These are phyloP conservation scores for Dicorynia guianensis DNA, from an alignment of 306 rosid genomes.

Conservation along the genomic window DNA sequence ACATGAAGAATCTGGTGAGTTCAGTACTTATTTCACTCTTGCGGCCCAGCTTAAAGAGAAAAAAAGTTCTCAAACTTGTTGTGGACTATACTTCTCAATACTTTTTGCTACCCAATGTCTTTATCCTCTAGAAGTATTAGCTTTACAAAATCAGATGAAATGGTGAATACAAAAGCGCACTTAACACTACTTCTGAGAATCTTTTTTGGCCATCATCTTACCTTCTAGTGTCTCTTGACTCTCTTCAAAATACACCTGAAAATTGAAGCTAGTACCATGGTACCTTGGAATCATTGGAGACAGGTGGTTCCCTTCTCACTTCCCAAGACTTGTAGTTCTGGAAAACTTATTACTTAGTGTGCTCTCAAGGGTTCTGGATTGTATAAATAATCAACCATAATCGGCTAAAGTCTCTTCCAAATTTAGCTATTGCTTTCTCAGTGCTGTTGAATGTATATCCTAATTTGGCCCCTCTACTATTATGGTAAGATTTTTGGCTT, in stretches of 20 bases:
- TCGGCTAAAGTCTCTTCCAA: background rate
- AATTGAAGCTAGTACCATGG: background rate
- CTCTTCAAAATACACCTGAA: background rate
- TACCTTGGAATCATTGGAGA: background rate
- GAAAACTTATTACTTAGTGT: background rate
- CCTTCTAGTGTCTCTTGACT: background rate
- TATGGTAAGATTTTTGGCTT: background rate
- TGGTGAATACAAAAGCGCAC: background rate
- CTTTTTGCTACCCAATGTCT: conserved; percentile 5
- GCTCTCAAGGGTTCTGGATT: conserved; percentile 10
- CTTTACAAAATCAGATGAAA: background rate
- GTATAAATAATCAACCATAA: background rate
- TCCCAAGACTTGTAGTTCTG: background rate
- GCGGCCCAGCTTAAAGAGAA: too few relatives aligned
- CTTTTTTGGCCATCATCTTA: background rate
- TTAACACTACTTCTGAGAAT: background rate
- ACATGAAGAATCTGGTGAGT: conserved; percentile 68
- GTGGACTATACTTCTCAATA: background rate
- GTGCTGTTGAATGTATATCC: background rate
- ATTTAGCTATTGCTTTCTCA: background rate
- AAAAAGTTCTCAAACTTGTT: conserved; percentile 6
- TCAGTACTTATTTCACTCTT: background rate
- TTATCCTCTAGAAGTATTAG: conserved; percentile 3
- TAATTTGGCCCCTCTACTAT: conserved; percentile 7
- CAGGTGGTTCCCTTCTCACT: background rate